phyloP scores from a whole-genome alignment of 106 monocot genomes.

The Dendrobium chrysotoxum region DNA sequence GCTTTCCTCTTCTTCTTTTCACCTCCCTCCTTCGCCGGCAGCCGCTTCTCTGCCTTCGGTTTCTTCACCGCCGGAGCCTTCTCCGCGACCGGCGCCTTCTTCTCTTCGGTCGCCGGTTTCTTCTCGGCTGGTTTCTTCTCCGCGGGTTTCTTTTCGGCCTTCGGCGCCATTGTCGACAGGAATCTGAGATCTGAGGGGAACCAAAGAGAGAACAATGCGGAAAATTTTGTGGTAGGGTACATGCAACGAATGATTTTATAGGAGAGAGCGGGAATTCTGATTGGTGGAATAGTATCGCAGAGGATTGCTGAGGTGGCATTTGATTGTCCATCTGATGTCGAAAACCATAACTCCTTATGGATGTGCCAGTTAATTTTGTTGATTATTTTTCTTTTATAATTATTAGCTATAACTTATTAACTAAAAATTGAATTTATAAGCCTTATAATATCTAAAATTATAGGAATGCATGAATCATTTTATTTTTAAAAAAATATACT shows the following conservation, averaged over 20 bases:
- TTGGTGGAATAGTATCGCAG: background rate
- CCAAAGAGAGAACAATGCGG: background rate
- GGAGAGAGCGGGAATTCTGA: background rate
- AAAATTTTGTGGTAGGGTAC: no score
- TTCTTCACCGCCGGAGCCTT: background rate
- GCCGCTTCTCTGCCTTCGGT: slow-evolving; percentile 11
- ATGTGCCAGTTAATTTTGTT: no score
- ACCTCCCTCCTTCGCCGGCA: slow-evolving; percentile 4
- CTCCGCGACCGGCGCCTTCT: slow-evolving; percentile 4
- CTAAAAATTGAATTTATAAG: no score
- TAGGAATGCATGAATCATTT: no score
- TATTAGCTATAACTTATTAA: no score
- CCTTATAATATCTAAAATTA: no score
- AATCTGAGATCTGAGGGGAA: background rate
- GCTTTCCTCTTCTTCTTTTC: slow-evolving; percentile 16
- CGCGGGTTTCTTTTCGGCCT: slow-evolving; percentile 15
- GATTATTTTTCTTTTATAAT: no score
- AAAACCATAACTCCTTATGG: no score
- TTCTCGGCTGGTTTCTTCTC: slow-evolving; percentile 70
- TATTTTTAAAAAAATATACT: no score
- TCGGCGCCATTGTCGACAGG: slow-evolving; percentile 44
- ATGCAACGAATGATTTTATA: background rate
- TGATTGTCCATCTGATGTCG: no score
- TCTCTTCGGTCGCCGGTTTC: slow-evolving; percentile 27
- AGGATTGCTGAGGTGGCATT: background rate